These are phyloP conservation scores for Warburgia ugandensis DNA, from an alignment of 164 flowering plant genomes.

Conservation along the genomic window DNA sequence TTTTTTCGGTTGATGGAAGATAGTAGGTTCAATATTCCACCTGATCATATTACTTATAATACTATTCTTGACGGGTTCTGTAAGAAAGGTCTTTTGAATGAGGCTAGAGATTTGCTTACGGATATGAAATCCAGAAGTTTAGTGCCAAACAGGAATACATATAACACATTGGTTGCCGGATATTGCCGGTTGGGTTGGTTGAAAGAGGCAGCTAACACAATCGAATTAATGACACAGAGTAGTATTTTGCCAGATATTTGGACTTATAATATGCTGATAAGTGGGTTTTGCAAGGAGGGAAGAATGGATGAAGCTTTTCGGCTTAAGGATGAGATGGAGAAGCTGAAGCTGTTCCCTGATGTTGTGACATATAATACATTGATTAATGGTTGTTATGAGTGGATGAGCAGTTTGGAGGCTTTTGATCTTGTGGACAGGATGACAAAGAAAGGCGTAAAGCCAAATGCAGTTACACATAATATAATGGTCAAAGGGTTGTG, in stretches of 20 bases:
- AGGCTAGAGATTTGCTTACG: constrained; percentile 49
- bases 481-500: constrained; percentile 59
- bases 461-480: constrained; percentile 48
- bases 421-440: constrained; percentile 48
- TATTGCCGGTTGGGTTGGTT: constrained; percentile 68
- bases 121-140: constrained; percentile 68
- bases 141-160: constrained; percentile 52
- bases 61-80: constrained; percentile 52
- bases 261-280: constrained; percentile 75
- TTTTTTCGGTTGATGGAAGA: constrained; percentile 39
- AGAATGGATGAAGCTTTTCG: constrained; percentile 58
- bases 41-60: constrained; percentile 69
- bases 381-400: constrained; percentile 56
- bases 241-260: constrained; percentile 52
- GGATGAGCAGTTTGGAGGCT: constrained; percentile 32
- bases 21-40: constrained; percentile 22
- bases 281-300: constrained; percentile 55
- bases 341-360: constrained; percentile 54
- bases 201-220: constrained; percentile 50
- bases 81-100: constrained; percentile 56
- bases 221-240: constrained; percentile 59
- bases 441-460: constrained; percentile 47
- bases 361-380: constrained; percentile 75
- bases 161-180: constrained; percentile 61
- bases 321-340: constrained; percentile 58